Evolutionary conservation across 202 grass and related monocot genomes (phyloP).

Genomic region (Panicum virgatum): DNA sequence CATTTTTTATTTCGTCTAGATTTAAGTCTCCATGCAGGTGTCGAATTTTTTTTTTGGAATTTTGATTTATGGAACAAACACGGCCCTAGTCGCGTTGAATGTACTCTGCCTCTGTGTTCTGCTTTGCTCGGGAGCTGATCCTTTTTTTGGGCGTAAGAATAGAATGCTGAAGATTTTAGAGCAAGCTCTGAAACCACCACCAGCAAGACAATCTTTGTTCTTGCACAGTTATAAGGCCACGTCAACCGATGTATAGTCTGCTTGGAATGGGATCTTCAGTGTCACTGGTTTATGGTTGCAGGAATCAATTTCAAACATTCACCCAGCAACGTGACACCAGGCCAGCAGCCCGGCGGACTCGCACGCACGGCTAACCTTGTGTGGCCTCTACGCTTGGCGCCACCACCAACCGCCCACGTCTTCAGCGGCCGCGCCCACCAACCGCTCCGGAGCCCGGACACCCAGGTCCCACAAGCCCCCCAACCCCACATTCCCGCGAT

Average conservation of each 20-base stretch:
- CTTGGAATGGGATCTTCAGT: neutral
- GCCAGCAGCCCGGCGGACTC: neutral
- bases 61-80: too few species aligned
- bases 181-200: neutral
- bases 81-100: neutral
- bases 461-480: neutral
- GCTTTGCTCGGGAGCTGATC: neutral
- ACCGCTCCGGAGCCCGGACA: too few species aligned
- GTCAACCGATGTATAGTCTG: neutral
- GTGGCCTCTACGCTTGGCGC: constrained; percentile 17
- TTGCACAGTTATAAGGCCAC: neutral
- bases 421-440: constrained; percentile 8
- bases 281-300: neutral
- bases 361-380: constrained; percentile 5
- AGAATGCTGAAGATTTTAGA: neutral
- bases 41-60: too few species aligned
- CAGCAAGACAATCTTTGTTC: neutral
- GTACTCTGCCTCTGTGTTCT: neutral
- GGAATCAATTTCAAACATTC: neutral
- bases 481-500: neutral
- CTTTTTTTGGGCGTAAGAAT: neutral
- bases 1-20: too few species aligned
- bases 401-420: constrained; percentile 34
- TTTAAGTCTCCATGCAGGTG: too few species aligned
- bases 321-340: neutral